A percentile compares a stretch with the other conserved stretches of the same genome.
These are phyloP conservation scores for Bolboschoenus planiculmis DNA, from an alignment of 176 grass and related monocot genomes.

Conservation along the genomic window DNA sequence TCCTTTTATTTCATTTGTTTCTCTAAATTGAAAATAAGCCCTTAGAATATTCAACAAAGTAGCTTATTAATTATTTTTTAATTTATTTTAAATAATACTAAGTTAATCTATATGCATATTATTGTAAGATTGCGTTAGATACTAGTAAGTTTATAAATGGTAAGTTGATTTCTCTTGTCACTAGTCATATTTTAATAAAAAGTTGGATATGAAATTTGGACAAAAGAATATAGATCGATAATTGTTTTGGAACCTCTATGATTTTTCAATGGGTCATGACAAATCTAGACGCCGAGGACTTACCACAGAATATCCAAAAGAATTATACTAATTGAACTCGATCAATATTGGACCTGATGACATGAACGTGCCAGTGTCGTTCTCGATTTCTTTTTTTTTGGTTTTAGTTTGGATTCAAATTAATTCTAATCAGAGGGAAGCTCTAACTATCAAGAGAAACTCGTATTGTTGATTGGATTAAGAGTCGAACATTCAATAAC, in stretches of 20 bases:
- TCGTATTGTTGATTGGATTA: not conserved
- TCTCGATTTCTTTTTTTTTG: not conserved
- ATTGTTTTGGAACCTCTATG: not conserved
- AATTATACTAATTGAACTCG: not conserved
- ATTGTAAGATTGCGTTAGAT: not conserved
- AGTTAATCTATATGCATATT: not conserved
- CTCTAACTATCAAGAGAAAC: too few relatives aligned
- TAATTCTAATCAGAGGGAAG: too few relatives aligned
- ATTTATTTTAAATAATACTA: not conserved
- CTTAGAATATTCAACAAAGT: not conserved
- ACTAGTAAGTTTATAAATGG: not conserved
- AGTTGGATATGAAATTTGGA: not conserved
- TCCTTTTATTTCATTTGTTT: not conserved
- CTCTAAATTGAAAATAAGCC: not conserved
- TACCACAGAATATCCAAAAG: not conserved
- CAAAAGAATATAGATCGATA: not conserved
- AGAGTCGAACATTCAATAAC: not conserved
- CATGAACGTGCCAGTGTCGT: conserved; percentile 21
- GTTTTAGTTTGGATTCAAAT: too few relatives aligned
- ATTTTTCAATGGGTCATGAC: not conserved
- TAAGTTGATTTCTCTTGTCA: not conserved
- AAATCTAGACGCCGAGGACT: not conserved
- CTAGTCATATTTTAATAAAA: not conserved
- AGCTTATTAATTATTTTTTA: not conserved
- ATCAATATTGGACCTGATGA: not conserved